Evolutionary conservation across 1,284 basidiomycete genomes (phyloP), one percentile per base, ranked within the genome.

Genomic region (Leccinum huronense): DNA sequence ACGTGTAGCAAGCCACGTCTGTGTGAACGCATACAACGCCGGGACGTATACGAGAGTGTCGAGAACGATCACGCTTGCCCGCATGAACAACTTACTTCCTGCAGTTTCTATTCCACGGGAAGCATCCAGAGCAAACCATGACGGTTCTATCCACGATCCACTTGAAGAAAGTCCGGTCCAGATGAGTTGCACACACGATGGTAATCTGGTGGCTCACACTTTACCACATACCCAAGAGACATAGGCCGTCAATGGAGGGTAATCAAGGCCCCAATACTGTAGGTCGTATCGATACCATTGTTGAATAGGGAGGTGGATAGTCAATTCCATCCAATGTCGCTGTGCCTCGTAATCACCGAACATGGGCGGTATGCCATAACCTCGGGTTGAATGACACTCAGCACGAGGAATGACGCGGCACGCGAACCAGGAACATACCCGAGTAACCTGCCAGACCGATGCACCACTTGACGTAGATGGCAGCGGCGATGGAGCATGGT

Each of bases 291-390:
- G 87, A 76, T 97, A 97, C 95, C 95, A 97, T 69, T 89, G 77
- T 9, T 79, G 80, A 31, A 85, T 71, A 0, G 93, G 92, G 3
- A 94, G 79, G 71, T 94, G 89, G 36, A 86, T 78, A 1, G 93
- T 94, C 54, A 97, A 76, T 70, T 96, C 93, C 87, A 96, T 93
- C 95, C 94, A 97, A 76, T 97, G 94, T 60, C 95, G 82, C 72
- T 97, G 95, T 0, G 95, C 95, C 76, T 97, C 95, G 70, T 94
- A 94, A 77, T 97, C 95, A 16, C 95, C 95, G 67, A 85, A 91
- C 86, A 95, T 88, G 0, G 94, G 94, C 0, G 93, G 88, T 3
- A 83, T 85, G 16, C 75, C 81, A 64, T 85, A 77, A 6, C 94
- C 93, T 93, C 68, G 36, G 53, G 61, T 64, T 8, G 16, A 58